phyloP scores from a whole-genome alignment of 108 stramenopile species.

The Conticribra weissflogii region DNA sequence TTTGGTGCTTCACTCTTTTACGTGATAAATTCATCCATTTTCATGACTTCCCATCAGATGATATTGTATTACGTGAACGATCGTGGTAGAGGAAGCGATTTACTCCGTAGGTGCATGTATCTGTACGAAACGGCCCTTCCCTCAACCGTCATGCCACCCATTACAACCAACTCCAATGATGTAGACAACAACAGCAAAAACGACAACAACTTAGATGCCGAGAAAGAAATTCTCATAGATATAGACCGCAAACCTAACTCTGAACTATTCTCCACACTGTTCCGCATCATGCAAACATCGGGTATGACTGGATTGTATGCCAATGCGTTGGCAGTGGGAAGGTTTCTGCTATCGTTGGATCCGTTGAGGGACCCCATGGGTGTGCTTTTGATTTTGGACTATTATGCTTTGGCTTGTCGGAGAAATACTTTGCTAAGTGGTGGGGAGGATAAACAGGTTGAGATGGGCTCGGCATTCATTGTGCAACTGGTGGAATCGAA shows the following conservation, averaged over 20 bases:
- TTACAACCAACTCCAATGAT: background rate
- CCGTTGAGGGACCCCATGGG: constrained; percentile 84
- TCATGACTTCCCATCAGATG: constrained; percentile 3
- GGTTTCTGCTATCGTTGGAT: constrained; percentile 78
- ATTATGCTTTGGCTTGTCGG: constrained; percentile 63
- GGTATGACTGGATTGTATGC: constrained; percentile 52
- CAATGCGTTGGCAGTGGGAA: constrained; percentile 58
- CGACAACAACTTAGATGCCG: constrained; percentile 6
- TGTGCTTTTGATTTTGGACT: constrained; percentile 70
- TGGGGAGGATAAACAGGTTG: constrained; percentile 25
- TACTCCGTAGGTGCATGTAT: constrained; percentile 67
- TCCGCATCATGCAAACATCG: constrained; percentile 62
- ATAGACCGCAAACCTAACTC: constrained; percentile 53
- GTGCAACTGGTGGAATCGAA: constrained; percentile 36
- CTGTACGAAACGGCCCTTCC: constrained; percentile 68
- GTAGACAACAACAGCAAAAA: background rate
- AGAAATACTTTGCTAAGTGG: constrained; percentile 43
- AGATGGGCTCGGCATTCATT: constrained; percentile 39
- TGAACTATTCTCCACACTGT: constrained; percentile 62
- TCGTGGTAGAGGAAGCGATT: constrained; percentile 56
- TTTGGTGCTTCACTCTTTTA: background rate
- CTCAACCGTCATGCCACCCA: constrained; percentile 47
- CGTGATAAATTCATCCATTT: too few species aligned
- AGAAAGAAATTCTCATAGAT: constrained; percentile 57
- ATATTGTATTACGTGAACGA: constrained; percentile 79